Evolutionary conservation across 2,329 filamentous ascomycete species (phyloP), one percentile per base, ranked within the genome.

Genomic region (Beauveria medogensis): DNA sequence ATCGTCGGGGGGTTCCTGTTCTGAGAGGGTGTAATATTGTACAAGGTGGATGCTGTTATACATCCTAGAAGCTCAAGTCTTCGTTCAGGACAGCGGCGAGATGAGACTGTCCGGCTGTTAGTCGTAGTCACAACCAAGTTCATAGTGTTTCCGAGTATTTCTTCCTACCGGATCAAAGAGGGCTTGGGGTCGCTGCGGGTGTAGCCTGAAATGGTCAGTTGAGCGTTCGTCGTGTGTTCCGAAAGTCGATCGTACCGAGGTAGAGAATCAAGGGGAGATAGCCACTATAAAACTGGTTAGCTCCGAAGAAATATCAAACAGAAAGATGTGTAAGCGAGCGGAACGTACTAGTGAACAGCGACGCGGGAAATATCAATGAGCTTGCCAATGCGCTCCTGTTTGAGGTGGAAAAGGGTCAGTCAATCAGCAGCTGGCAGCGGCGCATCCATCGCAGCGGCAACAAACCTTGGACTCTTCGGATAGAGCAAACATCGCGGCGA

Each of bases 231-330:
- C 28, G 24, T 22, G 47, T 20, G 30, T 5, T n/a, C 22, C 40
- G 61, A 50, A 22, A 54, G 40, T 61, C 30, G 53, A 59, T 43
- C 74, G 70, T 87, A 94, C 91, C 94, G 70, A 99, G 88, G 77
- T 97, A 99, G 75, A 99, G 84, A 74, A 99, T 95, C 76, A 99
- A 78, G 69, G 94, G 94, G 62, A 99, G 85, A 77, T 97, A 99
- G 75, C 94, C 94, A 82, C 91, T 95, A 5, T 69, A 57, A 60
- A 58, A 50, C 57, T 59, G 55, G 71, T 82, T 66, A 81, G 75
- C 65, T 63, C 55, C 9, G 5, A 55, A 20, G n/a, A 20, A 12
- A 18, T 46, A 5, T 20, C 51, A 22, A 9, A 16, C 18, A 43
- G 40, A 56, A 4, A n/a, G 2, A 26, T 8, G 10, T 5, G 18